phyloP scores from a whole-genome alignment of 116 monocot species.

The Phalaenopsis hybrid region DNA sequence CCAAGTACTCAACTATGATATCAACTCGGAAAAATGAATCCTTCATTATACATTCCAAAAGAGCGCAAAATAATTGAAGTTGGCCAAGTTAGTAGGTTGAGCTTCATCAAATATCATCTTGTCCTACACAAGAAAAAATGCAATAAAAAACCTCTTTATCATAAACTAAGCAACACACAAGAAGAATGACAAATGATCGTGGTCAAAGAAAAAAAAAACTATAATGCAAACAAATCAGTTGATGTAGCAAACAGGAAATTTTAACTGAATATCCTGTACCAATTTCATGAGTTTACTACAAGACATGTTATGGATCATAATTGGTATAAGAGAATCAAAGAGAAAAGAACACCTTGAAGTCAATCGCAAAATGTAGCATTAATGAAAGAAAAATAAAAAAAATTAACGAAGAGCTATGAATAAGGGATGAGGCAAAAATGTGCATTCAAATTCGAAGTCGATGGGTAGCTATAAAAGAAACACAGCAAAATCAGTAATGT shows the following conservation, averaged over 20 bases:
- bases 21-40: neutral
- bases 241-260: no score
- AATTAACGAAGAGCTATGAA: no score
- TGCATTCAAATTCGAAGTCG: no score
- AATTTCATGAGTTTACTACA: no score
- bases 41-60: conserved; percentile 3
- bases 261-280: no score
- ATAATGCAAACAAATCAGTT: no score
- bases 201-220: neutral
- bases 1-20: neutral
- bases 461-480: no score
- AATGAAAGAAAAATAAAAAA: no score
- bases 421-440: no score
- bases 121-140: neutral
- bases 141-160: neutral
- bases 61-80: neutral
- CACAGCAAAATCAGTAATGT: no score
- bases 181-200: neutral
- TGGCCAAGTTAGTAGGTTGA: conserved; percentile 1
- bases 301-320: neutral
- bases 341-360: neutral
- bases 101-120: neutral
- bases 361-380: no score
- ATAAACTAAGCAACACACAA: neutral
- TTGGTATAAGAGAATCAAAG: neutral